Base-by-base conservation (phyloP, 2,329 filamentous ascomycete species). In the Colletotrichum theobromicola region DNA sequence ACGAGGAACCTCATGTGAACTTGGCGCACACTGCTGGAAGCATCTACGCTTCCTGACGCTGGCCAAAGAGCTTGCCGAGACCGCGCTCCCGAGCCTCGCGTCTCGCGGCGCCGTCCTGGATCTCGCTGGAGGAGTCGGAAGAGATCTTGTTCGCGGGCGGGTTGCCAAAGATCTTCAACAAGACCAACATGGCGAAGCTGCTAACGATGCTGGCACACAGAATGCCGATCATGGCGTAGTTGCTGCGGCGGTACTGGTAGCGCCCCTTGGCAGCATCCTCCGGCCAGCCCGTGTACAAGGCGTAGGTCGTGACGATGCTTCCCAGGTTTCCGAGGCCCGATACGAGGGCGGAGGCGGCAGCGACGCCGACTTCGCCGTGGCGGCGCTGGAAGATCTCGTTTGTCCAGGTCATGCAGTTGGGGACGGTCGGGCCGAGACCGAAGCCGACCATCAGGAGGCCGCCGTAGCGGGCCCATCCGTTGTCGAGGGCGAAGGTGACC, bases 361-460 rank as follows among this genome's bases (percentile, higher is more conserved):
- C 95, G 8, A 98, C 95, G 70, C 95, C 95, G 26, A 98, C 94
- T 83, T 98, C 95, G 61, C 95, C 95, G 80, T 98, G 95, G 15
- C 95, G 93, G 35, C 90, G 90, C 85, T 98, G 95, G 87, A 98
- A 98, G 80, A 98, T 93, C 84, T 98, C 94, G 76, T 92, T 94
- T 35, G 94, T 95, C 95, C 95, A 98, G 42, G 95, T 93, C 95
- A 98, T 98, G 83, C 94, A 96, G 80, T 96, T 96, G 13, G 95
- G 95, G 1, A 98, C 95, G 0, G 95, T 98, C 5, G 95, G 95
- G 2, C 95, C 95, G 3, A 98, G 92, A 0, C 95, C 95, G 80
- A 98, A 98, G 6, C 95, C 95, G 42, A 98, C 93, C 85, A 98
- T 93, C 65, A 98, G 86, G n/a, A 98, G 90, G 5, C 95, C 95